Base-by-base conservation (phyloP, 306 rosid genomes). In the Datisca glomerata region DNA sequence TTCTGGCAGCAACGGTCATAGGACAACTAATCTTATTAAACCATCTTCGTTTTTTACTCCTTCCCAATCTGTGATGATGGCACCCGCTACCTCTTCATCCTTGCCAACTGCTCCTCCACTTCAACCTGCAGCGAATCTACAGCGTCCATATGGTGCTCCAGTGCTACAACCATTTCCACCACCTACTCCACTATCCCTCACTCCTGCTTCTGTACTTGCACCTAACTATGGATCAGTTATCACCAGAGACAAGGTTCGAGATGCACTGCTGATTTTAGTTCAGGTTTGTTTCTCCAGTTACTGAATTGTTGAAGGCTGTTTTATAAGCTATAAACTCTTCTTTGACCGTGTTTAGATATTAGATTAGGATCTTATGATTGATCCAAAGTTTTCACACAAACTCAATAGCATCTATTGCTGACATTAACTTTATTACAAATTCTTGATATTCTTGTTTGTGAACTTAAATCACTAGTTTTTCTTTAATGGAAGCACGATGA, bases 151-250 rank as follows among this genome's bases (percentile, higher is more conserved):
- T 53, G 93, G 95, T 51, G 53, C 81, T 57, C 86, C 84, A 7
- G 47, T 79, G 60, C 81, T 66, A 57, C 95, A 85, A 56, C 80
- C 86, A 32, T 74, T 71, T 55, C 95, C 93, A 36, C 93, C 93
- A 23, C 85, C 93, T 24, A 60, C 51, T 45, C 81, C 81, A 16
- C 60, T 27, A 12, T 73, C 87, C 47, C 73, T 71, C 47, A 55
- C 84, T 51, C 93, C 93, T 18, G 36, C 43, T 66, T 55, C 64
- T 38, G 31, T 68, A 38, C 57, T 70, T 25, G 25, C 49, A 14
- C 24, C 57, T n/a, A 56, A 32, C 11, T 48, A 47, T 22, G 65
- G 41, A 47, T 65, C 59, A 32, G 17, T 57, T 41, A 56, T 85
- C 50, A 61, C 49, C 70, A 71, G 69, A 57, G 87, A 85, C 29